A percentile compares a stretch with the other conserved stretches of the same genome.
Conservation (phyloP, 2,329 filamentous ascomycete genomes). For the Fusarium pseudograminearum region DNA sequence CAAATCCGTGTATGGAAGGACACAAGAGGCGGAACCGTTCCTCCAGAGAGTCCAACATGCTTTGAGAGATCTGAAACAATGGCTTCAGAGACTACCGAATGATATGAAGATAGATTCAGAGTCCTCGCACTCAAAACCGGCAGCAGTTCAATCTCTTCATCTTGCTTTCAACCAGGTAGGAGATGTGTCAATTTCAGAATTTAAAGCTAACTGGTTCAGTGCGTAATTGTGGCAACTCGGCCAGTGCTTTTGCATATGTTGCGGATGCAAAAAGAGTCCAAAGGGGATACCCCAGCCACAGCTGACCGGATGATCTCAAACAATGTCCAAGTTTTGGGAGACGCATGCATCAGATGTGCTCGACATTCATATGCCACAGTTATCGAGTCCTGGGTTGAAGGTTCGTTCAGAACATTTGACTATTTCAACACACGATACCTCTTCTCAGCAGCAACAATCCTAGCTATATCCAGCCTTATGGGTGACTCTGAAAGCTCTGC, state of each 20-base stretch:
- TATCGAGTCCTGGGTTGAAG: conserved; percentile 25
- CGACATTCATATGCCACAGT: conserved; percentile 13
- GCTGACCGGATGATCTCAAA: background rate
- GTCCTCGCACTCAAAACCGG: background rate
- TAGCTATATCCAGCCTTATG: conserved; percentile 26
- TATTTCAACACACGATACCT: conserved; percentile 30
- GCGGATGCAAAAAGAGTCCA: background rate
- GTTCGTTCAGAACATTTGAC: conserved; percentile 21
- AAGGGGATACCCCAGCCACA: background rate
- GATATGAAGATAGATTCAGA: background rate
- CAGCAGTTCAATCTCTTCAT: background rate
- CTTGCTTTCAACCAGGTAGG: conserved; percentile 1
- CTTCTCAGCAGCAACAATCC: conserved; percentile 25
- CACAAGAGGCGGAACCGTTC: background rate
- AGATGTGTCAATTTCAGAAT: background rate
- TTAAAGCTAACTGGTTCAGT: background rate
- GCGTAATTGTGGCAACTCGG: background rate
- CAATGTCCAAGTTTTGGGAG: conserved; percentile 5
- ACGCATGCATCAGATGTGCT: conserved; percentile 23
- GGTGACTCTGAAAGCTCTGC: background rate
- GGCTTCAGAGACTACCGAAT: background rate
- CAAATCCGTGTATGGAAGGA: background rate
- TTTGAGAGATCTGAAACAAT: background rate
- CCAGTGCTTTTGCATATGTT: background rate
- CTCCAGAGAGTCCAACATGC: background rate